phyloP scores from a whole-genome alignment of 495 filamentous ascomycete species.

The Pseudotulostoma volvatum region DNA sequence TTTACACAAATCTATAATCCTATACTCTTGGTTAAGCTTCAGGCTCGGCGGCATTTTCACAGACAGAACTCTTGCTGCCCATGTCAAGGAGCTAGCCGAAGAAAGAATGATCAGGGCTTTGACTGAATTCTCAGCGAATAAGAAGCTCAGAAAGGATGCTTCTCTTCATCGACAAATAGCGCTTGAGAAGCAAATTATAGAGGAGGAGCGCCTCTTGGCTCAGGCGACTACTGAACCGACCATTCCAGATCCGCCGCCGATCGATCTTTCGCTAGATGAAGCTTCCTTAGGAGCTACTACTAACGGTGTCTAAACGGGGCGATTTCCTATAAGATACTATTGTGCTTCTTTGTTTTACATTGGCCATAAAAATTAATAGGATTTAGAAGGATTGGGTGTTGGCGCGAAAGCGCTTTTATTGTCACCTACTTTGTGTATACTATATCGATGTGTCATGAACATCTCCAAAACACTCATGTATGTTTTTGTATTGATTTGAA shows the following conservation, averaged over 20 bases:
- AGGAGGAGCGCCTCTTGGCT: constrained; percentile 13
- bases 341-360: too few species aligned
- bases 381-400: too few species aligned
- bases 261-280: constrained; percentile 6
- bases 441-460: too few species aligned
- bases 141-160: constrained; percentile 26
- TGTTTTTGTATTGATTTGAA: too few species aligned
- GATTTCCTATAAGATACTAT: neutral
- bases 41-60: constrained; percentile 62
- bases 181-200: constrained; percentile 22
- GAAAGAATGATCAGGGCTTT: constrained; percentile 55
- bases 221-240: constrained; percentile 7
- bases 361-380: too few species aligned
- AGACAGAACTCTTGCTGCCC: constrained; percentile 56
- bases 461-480: too few species aligned
- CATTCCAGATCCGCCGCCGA: constrained; percentile 2
- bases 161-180: constrained; percentile 28
- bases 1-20: constrained; percentile 64
- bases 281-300: constrained; percentile 1
- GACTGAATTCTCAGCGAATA: constrained; percentile 35
- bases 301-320: neutral
- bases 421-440: too few species aligned
- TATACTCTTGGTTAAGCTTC: constrained; percentile 77
- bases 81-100: constrained; percentile 69
- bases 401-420: too few species aligned